Evolutionary conservation across 306 rosid genomes (phyloP).

Genomic region (Quercus robur): DNA sequence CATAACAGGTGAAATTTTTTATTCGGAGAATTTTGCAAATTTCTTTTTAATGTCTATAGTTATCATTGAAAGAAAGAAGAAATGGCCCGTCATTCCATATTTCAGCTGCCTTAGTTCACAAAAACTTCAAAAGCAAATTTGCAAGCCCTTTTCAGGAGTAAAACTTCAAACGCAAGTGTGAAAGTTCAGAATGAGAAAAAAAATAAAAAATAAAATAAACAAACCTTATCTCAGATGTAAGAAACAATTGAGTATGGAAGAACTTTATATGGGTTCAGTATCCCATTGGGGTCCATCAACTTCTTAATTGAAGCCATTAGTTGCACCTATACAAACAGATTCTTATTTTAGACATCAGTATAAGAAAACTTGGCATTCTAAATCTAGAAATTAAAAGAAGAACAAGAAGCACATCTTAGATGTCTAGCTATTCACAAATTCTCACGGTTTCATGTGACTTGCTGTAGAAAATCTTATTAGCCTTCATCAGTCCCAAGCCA

Average conservation of each 20-base stretch:
- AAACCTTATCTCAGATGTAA: slow-evolving; percentile 10
- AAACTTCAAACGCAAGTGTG: background rate
- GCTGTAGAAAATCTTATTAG: slow-evolving; percentile 77
- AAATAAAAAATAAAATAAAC: no score
- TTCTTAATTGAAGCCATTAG: slow-evolving; percentile 86
- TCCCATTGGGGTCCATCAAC: slow-evolving; percentile 75
- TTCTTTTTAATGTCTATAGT: no score
- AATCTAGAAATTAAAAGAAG: background rate
- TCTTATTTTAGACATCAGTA: slow-evolving; percentile 4
- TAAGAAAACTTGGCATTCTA: slow-evolving; percentile 10
- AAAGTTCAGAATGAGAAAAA: background rate
- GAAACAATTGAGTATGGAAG: slow-evolving; percentile 59
- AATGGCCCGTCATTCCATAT: background rate
- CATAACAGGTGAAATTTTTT: no score
- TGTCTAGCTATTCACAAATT: slow-evolving; percentile 18
- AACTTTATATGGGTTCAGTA: slow-evolving; percentile 96
- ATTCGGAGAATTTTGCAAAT: no score
- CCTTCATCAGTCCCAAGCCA: slow-evolving; percentile 94
- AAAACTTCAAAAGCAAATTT: background rate
- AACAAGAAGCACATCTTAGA: background rate
- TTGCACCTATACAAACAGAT: slow-evolving; percentile 58
- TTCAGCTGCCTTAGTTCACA: background rate
- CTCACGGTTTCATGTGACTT: slow-evolving; percentile 68
- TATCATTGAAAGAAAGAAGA: no score
- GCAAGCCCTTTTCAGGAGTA: background rate